phyloP scores from a whole-genome alignment of 371 early-diverging fungal genomes.

The Conidiobolus incongruus region DNA sequence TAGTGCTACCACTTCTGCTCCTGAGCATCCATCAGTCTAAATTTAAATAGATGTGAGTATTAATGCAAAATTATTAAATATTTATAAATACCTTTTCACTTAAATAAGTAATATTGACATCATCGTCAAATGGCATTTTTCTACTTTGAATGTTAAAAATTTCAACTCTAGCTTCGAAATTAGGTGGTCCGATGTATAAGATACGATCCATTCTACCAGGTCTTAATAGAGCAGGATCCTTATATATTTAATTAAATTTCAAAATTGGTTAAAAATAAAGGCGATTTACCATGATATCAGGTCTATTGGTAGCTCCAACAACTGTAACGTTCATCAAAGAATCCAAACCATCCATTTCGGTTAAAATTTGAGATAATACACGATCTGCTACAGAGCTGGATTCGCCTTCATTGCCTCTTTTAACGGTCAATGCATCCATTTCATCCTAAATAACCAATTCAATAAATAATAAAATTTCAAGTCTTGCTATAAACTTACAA shows the following conservation, averaged over 20 bases:
- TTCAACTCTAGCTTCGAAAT: conserved; percentile 42
- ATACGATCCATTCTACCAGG: conserved; percentile 94
- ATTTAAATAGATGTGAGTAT: conserved; percentile 3
- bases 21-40: conserved; percentile 76
- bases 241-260: too few species aligned
- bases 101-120: conserved; percentile 33
- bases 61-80: not conserved
- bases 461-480: too few species aligned
- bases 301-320: conserved; percentile 98
- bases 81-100: conserved; percentile 25
- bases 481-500: too few species aligned
- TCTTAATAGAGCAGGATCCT: conserved; percentile 81
- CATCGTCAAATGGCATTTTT: conserved; percentile 32
- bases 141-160: conserved; percentile 55
- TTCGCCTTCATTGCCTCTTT: conserved; percentile 40
- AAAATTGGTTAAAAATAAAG: not conserved
- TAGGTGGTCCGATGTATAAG: conserved; percentile 83
- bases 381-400: conserved; percentile 74
- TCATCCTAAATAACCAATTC: too few species aligned
- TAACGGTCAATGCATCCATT: conserved; percentile 90
- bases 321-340: conserved; percentile 82
- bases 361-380: conserved; percentile 79
- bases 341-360: conserved; percentile 93
- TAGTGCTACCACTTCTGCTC: conserved; percentile 82
- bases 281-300: conserved; percentile 70